Percentiles rank a stretch among this genome's conserved stretches.
Conservation (phyloP, 768 basidiomycete species). For the Pleurotus tuoliensis region DNA sequence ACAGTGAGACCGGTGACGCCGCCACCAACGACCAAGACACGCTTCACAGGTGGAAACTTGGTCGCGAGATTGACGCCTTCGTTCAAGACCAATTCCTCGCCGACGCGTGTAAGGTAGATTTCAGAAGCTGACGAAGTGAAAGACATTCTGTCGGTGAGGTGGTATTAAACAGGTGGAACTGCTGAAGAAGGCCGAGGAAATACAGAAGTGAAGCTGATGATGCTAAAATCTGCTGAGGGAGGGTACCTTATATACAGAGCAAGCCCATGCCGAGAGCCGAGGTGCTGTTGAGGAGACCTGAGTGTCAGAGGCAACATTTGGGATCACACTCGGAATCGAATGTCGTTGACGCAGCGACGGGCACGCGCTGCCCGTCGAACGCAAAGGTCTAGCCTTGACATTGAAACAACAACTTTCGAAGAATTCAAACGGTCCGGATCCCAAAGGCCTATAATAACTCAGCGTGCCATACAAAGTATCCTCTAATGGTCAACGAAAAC, state of each 20-base stretch:
- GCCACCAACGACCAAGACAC: conserved; percentile 11
- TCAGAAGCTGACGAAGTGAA: not conserved
- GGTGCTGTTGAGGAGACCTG: not conserved
- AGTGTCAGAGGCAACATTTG: not conserved
- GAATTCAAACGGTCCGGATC: not conserved
- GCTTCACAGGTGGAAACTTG: not conserved
- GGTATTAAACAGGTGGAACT: not conserved
- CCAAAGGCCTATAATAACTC: not conserved
- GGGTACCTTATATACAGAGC: not conserved
- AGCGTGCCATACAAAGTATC: too few species aligned
- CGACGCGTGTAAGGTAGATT: conserved; percentile 5
- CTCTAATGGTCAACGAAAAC: too few species aligned
- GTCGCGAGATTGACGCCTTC: conserved; percentile 3
- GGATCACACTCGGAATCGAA: not conserved
- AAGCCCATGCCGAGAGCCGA: not conserved
- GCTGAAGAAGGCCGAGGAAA: not conserved
- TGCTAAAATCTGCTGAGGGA: not conserved
- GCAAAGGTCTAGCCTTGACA: not conserved
- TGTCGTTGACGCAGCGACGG: not conserved
- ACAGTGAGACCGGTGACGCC: conserved; percentile 13
- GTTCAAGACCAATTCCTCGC: conserved; percentile 4
- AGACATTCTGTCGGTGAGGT: not conserved
- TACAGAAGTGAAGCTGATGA: not conserved
- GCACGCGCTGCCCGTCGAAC: not conserved
- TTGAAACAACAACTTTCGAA: not conserved